Evolutionary conservation across 2,329 filamentous ascomycete species (phyloP).

Genomic region (Curvularia eragrostidis): DNA sequence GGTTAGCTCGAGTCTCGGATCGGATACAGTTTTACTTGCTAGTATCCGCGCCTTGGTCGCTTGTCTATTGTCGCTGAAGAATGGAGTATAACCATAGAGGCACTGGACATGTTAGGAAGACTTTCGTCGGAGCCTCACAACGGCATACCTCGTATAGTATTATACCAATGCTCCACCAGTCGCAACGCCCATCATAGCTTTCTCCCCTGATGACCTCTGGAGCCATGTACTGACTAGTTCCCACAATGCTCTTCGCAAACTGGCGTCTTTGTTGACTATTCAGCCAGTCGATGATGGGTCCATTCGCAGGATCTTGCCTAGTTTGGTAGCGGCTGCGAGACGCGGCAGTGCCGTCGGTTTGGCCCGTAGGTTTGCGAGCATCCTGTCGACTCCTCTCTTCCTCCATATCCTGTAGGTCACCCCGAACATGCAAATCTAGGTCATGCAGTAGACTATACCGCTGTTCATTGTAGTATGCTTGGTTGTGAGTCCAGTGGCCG

Average conservation of each 20-base stretch:
- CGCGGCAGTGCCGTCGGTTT: conserved; percentile 44
- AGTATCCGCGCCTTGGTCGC: conserved; percentile 87
- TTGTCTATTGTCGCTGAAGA: conserved; percentile 79
- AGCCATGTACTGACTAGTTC: conserved; percentile 98
- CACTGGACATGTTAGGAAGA: conserved; percentile 58
- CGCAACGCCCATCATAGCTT: conserved; percentile 88
- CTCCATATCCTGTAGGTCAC: conserved; percentile 73
- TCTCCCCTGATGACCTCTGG: conserved; percentile 87
- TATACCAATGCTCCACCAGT: conserved; percentile 96
- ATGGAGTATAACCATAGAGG: conserved; percentile 89
- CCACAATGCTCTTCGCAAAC: conserved; percentile 84
- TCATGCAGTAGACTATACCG: conserved; percentile 80
- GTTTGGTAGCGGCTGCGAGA: conserved; percentile 26
- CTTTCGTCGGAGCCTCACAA: no score
- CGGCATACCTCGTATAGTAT: conserved; percentile 78
- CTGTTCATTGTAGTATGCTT: conserved; percentile 83
- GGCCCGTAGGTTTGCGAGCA: conserved; percentile 55
- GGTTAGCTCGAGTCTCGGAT: conserved; percentile 18
- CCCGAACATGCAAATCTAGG: conserved; percentile 74
- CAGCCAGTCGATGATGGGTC: conserved; percentile 51
- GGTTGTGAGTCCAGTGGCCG: conserved; percentile 92
- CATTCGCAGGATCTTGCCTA: conserved; percentile 34
- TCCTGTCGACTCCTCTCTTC: conserved; percentile 59
- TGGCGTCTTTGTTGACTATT: conserved; percentile 65
- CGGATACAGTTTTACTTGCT: conserved; percentile 54